Percentiles rank a stretch among this genome's conserved stretches.
These are phyloP conservation scores for Cocos nucifera DNA, from an alignment of 176 grass and related monocot species.

Conservation along the genomic window DNA sequence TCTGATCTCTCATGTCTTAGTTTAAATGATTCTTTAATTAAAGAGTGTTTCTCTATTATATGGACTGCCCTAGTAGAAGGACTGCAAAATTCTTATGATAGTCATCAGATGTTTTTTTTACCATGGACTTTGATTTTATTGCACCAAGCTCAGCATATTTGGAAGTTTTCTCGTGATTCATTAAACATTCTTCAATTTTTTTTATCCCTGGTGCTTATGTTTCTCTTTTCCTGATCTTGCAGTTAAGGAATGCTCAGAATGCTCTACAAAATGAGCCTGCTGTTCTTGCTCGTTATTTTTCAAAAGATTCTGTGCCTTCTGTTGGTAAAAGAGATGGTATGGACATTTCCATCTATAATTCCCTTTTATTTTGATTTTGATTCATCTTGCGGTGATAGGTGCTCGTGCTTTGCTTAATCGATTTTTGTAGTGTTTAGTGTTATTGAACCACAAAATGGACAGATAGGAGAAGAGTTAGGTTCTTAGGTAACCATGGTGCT, in stretches of 20 bases:
- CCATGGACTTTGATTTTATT: no score
- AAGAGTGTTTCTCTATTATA: no score
- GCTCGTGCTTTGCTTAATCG: background rate
- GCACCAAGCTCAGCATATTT: background rate
- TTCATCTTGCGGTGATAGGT: background rate
- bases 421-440: background rate
- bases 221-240: conserved; percentile 22
- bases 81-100: no score
- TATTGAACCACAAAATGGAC: no score
- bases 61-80: no score
- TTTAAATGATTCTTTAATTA: no score
- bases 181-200: background rate
- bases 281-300: conserved; percentile 38
- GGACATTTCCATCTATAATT: background rate
- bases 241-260: conserved; percentile 71
- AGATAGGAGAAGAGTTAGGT: no score
- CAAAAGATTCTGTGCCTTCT: conserved; percentile 30
- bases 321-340: conserved; percentile 34
- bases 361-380: background rate
- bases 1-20: no score
- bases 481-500: no score
- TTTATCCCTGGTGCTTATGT: no score
- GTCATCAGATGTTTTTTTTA: no score
- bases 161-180: background rate
- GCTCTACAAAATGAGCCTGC: conserved; percentile 29